These are phyloP conservation scores for Dendrobium chrysotoxum DNA, from an alignment of 106 monocot genomes.

Conservation along the genomic window DNA sequence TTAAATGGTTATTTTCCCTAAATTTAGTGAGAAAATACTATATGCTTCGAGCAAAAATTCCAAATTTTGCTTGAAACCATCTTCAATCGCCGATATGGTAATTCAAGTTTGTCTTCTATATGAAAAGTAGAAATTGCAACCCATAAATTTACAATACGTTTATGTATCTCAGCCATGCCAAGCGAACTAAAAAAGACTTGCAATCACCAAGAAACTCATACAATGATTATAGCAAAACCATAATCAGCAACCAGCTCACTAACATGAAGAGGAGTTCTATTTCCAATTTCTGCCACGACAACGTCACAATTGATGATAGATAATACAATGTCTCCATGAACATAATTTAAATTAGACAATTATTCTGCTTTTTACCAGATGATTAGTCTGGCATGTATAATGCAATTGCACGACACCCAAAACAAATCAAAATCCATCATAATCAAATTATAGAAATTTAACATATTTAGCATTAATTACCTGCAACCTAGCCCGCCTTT, in stretches of 20 bases:
- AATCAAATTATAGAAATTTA: background rate
- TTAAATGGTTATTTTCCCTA: background rate
- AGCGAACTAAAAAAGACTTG: background rate
- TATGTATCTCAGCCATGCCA: background rate
- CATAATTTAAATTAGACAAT: background rate
- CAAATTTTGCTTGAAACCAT: background rate
- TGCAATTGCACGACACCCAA: background rate
- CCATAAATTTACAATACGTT: background rate
- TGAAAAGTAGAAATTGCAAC: background rate
- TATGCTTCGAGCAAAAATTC: background rate
- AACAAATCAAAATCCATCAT: constrained; percentile 1
- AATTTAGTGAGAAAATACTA: background rate
- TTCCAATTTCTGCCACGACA: too few relatives aligned
- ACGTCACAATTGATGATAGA: too few relatives aligned
- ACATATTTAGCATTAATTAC: constrained; percentile 14
- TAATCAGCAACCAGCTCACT: background rate
- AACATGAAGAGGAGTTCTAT: too few relatives aligned
- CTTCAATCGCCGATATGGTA: background rate
- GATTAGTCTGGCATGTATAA: background rate
- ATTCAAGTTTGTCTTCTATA: background rate
- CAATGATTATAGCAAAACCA: background rate
- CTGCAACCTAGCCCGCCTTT: constrained; percentile 75
- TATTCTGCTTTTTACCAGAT: background rate
- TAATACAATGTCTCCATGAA: too few relatives aligned
- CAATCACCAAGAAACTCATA: background rate